Evolutionary conservation across 2,329 filamentous ascomycete genomes (phyloP).

Genomic region (Pleurostoma richardsiae): DNA sequence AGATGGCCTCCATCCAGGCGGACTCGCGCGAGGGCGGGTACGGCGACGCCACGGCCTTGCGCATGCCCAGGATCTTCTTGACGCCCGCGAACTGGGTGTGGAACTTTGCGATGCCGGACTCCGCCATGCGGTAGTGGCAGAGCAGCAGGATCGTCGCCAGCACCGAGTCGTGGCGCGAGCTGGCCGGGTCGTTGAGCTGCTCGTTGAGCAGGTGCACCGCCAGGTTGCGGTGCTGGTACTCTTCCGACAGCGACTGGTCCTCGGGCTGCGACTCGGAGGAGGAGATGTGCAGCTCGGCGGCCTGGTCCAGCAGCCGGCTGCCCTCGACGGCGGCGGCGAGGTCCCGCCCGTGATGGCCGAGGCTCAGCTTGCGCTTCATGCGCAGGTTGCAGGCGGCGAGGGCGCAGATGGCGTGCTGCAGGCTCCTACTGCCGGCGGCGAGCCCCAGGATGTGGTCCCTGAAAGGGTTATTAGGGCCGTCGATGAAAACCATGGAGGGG

Average conservation of each 20-base stretch:
- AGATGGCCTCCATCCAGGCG: conserved; percentile 87
- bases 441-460: conserved; percentile 76
- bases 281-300: conserved; percentile 30
- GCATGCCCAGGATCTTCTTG: conserved; percentile 79
- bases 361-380: conserved; percentile 69
- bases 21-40: conserved; percentile 60
- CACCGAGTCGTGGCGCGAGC: conserved; percentile 78
- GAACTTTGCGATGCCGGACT: conserved; percentile 89
- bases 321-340: conserved; percentile 20
- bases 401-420: conserved; percentile 91
- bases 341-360: conserved; percentile 50
- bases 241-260: conserved; percentile 69
- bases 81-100: conserved; percentile 91
- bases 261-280: conserved; percentile 41
- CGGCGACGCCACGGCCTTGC: conserved; percentile 42
- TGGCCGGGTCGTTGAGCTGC: conserved; percentile 71
- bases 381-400: conserved; percentile 84
- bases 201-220: conserved; percentile 80
- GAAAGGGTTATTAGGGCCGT: conserved; percentile 81
- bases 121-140: conserved; percentile 89
- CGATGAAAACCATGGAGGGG: conserved; percentile 85
- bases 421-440: conserved; percentile 69
- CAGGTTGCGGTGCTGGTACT: conserved; percentile 73
- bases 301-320: conserved; percentile 9
- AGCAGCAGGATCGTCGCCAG: conserved; percentile 82